A percentile compares a stretch with the other conserved stretches of the same genome.
phyloP scores from a whole-genome alignment of 1,284 basidiomycete genomes.

The Papiliotrema laurentii region DNA sequence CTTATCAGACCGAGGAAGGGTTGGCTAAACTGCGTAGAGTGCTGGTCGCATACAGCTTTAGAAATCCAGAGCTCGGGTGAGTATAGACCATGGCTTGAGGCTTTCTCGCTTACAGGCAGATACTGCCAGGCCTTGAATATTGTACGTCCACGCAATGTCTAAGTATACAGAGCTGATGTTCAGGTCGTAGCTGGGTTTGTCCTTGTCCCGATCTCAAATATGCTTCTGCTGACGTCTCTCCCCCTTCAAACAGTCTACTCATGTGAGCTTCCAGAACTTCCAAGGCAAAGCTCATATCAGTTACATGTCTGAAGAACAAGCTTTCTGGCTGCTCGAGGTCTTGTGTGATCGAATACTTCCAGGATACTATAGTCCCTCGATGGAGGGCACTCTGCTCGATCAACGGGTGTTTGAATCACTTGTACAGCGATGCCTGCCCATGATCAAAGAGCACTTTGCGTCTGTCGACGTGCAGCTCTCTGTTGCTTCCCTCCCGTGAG shows the following conservation, averaged over 20 bases:
- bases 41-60: conserved; percentile 93
- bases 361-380: conserved; percentile 96
- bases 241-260: conserved; percentile 21
- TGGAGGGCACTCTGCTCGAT: conserved; percentile 97
- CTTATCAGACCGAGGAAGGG: conserved; percentile 84
- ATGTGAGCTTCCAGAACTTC: conserved; percentile 23
- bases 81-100: conserved; percentile 49
- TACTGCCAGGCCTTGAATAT: conserved; percentile 83
- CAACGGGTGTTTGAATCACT: conserved; percentile 97
- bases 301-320: conserved; percentile 98
- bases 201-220: too few species aligned
- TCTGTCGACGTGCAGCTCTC: conserved; percentile 92
- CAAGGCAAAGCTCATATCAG: conserved; percentile 49
- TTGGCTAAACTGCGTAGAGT: conserved; percentile 82
- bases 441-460: conserved; percentile 91
- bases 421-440: conserved; percentile 82
- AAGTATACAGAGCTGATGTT: conserved; percentile 4
- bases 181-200: conserved; percentile 36
- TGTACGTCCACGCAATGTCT: conserved; percentile 47
- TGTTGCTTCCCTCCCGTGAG: conserved; percentile 80
- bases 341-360: conserved; percentile 91
- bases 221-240: neutral
- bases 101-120: neutral
- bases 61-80: conserved; percentile 89
- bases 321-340: conserved; percentile 95